These are phyloP conservation scores for Aristolochia contorta DNA, from an alignment of 164 flowering plant genomes.

Conservation along the genomic window DNA sequence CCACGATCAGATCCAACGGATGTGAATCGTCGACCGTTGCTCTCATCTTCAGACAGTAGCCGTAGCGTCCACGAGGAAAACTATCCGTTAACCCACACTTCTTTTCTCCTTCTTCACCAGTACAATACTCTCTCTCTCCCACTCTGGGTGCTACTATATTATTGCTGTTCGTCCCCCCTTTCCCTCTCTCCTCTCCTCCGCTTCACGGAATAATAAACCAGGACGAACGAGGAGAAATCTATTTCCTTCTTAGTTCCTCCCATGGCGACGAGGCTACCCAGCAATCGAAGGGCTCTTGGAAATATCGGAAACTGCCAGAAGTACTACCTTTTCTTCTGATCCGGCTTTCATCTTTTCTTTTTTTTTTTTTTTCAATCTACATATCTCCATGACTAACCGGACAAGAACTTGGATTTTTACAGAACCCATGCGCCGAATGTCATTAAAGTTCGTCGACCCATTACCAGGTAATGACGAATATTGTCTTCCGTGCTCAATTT, in stretches of 20 bases:
- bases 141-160: background rate
- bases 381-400: background rate
- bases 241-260: background rate
- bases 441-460: conserved; percentile 2
- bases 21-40: conserved; percentile 10
- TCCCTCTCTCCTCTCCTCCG: background rate
- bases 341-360: background rate
- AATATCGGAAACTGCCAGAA: conserved; percentile 7
- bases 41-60: background rate
- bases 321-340: conserved; percentile 2
- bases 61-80: background rate
- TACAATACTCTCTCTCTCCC: background rate
- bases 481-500: background rate
- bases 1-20: conserved; percentile 12
- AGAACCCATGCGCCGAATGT: conserved; percentile 2
- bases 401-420: background rate
- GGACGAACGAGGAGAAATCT: background rate
- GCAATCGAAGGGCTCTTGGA: conserved; percentile 13
- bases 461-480: conserved; percentile 4
- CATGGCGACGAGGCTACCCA: conserved; percentile 8
- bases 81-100: conserved; percentile 11
- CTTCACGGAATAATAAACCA: background rate
- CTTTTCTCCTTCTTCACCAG: no score
- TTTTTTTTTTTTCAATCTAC: background rate
- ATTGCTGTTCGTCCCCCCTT: conserved; percentile 1